phyloP scores from a whole-genome alignment of 306 rosid genomes.

The Neltuma alba region DNA sequence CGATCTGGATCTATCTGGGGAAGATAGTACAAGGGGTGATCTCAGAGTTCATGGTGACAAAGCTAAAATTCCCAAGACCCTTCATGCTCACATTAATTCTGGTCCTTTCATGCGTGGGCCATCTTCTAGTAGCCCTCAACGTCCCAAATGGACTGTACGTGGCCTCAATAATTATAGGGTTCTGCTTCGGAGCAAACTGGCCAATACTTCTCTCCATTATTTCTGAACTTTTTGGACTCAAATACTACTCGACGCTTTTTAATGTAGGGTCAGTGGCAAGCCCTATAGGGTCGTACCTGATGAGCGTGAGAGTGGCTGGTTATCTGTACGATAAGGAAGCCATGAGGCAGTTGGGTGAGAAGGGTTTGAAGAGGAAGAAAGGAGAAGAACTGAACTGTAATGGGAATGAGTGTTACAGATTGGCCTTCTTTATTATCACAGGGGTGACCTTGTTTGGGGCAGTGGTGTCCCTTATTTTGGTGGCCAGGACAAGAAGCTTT shows the following conservation, averaged over 20 bases:
- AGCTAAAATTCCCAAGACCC: slow-evolving; percentile 53
- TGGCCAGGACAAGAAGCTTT: slow-evolving; percentile 50
- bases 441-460: slow-evolving; percentile 48
- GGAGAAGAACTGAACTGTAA: slow-evolving; percentile 53
- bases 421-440: slow-evolving; percentile 54
- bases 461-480: slow-evolving; percentile 49
- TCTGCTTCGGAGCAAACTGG: slow-evolving; percentile 83
- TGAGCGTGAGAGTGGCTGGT: slow-evolving; percentile 50
- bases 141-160: slow-evolving; percentile 55
- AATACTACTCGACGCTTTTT: slow-evolving; percentile 70
- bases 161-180: slow-evolving; percentile 71
- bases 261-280: slow-evolving; percentile 80
- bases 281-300: slow-evolving; percentile 57
- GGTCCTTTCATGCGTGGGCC: slow-evolving; percentile 44
- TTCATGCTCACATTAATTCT: slow-evolving; percentile 50
- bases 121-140: slow-evolving; percentile 56
- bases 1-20: slow-evolving; percentile 62
- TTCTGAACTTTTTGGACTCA: slow-evolving; percentile 84
- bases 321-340: slow-evolving; percentile 53
- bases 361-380: slow-evolving; percentile 35
- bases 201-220: slow-evolving; percentile 72
- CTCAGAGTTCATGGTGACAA: slow-evolving; percentile 44
- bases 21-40: slow-evolving; percentile 49
- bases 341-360: slow-evolving; percentile 33
- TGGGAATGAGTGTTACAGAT: slow-evolving; percentile 46